Evolutionary conservation across 768 basidiomycete genomes (phyloP).

Genomic region (Polyporus arcularius): DNA sequence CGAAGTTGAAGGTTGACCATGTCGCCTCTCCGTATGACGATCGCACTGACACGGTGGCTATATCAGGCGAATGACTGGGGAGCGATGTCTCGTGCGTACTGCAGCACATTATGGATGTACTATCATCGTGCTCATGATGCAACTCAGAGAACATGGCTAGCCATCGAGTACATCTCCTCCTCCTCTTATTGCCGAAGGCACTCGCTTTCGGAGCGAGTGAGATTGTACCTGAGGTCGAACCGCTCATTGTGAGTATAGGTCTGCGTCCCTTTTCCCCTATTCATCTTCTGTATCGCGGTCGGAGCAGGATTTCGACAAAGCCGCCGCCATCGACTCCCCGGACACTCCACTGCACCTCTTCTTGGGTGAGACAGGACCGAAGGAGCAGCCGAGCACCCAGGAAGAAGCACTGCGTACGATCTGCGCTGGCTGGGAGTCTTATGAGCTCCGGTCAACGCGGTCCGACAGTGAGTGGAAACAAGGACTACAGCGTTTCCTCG

Average conservation of each 20-base stretch:
- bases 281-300: background rate
- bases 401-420: slow-evolving; percentile 28
- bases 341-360: slow-evolving; percentile 43
- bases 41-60: no score
- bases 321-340: slow-evolving; percentile 37
- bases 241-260: slow-evolving; percentile 44
- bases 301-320: slow-evolving; percentile 63
- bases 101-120: no score
- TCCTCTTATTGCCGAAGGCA: slow-evolving; percentile 45
- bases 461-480: slow-evolving; percentile 46
- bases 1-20: slow-evolving; percentile 57
- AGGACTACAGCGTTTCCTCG: slow-evolving; percentile 40
- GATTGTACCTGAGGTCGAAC: slow-evolving; percentile 46
- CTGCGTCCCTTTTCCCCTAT: background rate
- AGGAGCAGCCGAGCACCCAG: slow-evolving; percentile 19
- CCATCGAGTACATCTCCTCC: no score
- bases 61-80: slow-evolving; percentile 74
- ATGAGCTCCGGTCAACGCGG: slow-evolving; percentile 33
- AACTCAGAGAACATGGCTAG: no score
- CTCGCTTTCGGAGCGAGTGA: slow-evolving; percentile 50
- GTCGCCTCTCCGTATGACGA: background rate
- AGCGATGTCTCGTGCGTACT: slow-evolving; percentile 58
- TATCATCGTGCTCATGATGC: slow-evolving; percentile 47
- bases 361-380: slow-evolving; percentile 19
- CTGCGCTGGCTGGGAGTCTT: slow-evolving; percentile 34